A percentile compares a stretch with the other conserved stretches of the same genome.
These are phyloP conservation scores for Irpex rosettiformis DNA, from an alignment of 1,284 basidiomycete species.

Conservation along the genomic window DNA sequence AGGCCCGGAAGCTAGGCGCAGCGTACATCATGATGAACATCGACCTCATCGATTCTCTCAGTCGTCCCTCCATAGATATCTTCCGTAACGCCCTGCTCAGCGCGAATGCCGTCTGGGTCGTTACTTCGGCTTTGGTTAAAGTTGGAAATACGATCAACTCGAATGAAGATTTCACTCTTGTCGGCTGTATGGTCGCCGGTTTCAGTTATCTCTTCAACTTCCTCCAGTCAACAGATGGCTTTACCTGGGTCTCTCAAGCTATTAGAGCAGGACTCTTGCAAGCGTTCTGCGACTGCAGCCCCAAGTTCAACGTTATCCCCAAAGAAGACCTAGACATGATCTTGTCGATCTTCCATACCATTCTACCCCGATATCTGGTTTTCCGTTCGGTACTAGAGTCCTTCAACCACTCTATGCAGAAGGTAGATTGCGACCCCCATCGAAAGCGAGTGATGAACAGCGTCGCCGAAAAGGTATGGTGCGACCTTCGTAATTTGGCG, in stretches of 20 bases:
- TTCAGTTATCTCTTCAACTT: constrained; percentile 34
- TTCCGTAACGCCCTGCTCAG: constrained; percentile 33
- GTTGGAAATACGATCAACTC: constrained; percentile 24
- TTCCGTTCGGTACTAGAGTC: constrained; percentile 34
- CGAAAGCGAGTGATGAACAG: constrained; percentile 20
- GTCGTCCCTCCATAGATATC: constrained; percentile 24
- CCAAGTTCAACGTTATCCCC: constrained; percentile 25
- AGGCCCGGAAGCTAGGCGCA: neutral
- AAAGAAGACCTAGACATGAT: constrained; percentile 31
- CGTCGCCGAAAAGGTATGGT: constrained; percentile 26
- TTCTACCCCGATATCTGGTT: constrained; percentile 33
- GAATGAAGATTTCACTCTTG: constrained; percentile 18
- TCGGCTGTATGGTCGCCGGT: constrained; percentile 28
- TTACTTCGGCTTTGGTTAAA: constrained; percentile 29
- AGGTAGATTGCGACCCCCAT: constrained; percentile 19
- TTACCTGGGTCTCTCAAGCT: constrained; percentile 34
- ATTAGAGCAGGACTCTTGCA: constrained; percentile 32
- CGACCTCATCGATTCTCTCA: constrained; percentile 32
- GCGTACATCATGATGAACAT: constrained; percentile 21
- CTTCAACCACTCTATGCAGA: constrained; percentile 23
- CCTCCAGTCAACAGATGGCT: constrained; percentile 35
- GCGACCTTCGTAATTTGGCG: constrained; percentile 26
- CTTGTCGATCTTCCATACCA: constrained; percentile 24
- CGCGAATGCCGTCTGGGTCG: constrained; percentile 28
- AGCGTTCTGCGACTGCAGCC: constrained; percentile 30